These are phyloP conservation scores for Pterulicium gracile DNA, from an alignment of 1,284 basidiomycete species.

Conservation along the genomic window DNA sequence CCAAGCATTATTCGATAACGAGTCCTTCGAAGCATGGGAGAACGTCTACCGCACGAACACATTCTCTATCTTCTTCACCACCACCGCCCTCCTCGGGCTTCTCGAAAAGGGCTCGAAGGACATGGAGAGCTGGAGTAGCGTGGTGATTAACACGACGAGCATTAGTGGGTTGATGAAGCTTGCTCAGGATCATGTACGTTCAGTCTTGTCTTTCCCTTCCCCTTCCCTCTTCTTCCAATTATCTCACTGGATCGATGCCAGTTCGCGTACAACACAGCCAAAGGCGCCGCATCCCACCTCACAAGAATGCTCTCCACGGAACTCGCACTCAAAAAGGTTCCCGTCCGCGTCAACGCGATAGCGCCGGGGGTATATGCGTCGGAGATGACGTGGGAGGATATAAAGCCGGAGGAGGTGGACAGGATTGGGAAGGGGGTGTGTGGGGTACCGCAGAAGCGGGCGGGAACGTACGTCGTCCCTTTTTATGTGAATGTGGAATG, in stretches of 20 bases:
- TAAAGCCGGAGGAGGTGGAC: slow-evolving; percentile 39
- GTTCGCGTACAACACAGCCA: slow-evolving; percentile 74
- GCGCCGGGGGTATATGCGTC: slow-evolving; percentile 67
- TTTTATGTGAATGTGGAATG: not conserved
- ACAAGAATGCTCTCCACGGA: slow-evolving; percentile 69
- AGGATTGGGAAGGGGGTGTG: slow-evolving; percentile 41
- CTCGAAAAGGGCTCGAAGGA: slow-evolving; percentile 61
- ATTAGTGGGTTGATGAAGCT: slow-evolving; percentile 61
- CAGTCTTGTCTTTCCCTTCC: slow-evolving; percentile 1
- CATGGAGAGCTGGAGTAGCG: slow-evolving; percentile 41
- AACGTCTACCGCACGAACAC: slow-evolving; percentile 55
- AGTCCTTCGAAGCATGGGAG: slow-evolving; percentile 52
- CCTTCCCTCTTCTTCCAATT: slow-evolving; percentile 2
- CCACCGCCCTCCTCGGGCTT: slow-evolving; percentile 64
- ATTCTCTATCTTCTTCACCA: slow-evolving; percentile 63
- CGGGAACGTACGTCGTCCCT: slow-evolving; percentile 48
- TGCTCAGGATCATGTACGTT: slow-evolving; percentile 62
- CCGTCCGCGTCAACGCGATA: slow-evolving; percentile 61
- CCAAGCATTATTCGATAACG: slow-evolving; percentile 53
- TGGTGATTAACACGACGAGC: slow-evolving; percentile 67
- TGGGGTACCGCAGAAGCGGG: slow-evolving; percentile 48
- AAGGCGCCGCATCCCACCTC: slow-evolving; percentile 65
- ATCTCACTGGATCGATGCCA: too few relatives aligned
- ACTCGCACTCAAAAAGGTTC: slow-evolving; percentile 52
- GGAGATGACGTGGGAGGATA: slow-evolving; percentile 57